These are phyloP conservation scores for Blastocystis sp. DNA, from an alignment of 352 stramenopile species.

Conservation along the genomic window DNA sequence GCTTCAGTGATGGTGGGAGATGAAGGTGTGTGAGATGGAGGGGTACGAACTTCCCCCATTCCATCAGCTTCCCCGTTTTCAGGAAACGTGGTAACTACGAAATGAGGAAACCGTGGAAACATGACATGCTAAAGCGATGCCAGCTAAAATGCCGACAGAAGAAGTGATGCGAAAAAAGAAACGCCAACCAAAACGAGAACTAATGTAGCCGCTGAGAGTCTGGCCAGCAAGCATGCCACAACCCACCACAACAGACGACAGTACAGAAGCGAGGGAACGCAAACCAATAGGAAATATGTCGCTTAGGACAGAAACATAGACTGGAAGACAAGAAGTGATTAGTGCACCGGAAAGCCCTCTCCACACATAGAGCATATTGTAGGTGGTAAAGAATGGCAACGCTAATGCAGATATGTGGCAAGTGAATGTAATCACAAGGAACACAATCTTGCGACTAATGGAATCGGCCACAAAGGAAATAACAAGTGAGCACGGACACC, in stretches of 20 bases:
- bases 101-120: background rate
- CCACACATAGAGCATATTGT: slow-evolving; percentile 18
- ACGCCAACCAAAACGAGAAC: background rate
- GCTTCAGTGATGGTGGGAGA: background rate
- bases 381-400: background rate
- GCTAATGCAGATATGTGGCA: slow-evolving; percentile 30
- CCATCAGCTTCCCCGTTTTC: slow-evolving; percentile 31
- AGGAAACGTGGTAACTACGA: slow-evolving; percentile 2
- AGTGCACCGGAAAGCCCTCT: slow-evolving; percentile 37
- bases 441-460: background rate
- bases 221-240: slow-evolving; percentile 8
- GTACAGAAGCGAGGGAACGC: slow-evolving; percentile 18
- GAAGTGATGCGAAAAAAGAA: slow-evolving; percentile 11
- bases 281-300: slow-evolving; percentile 31
- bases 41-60: background rate
- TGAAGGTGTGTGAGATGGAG: background rate
- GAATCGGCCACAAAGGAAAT: slow-evolving; percentile 47
- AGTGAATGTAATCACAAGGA: background rate
- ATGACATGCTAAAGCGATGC: background rate
- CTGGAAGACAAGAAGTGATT: background rate
- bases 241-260: slow-evolving; percentile 33
- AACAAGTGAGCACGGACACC: slow-evolving; percentile 18
- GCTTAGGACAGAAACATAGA: slow-evolving; percentile 29
- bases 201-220: slow-evolving; percentile 23
- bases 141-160: background rate